Evolutionary conservation across 148 eudicot species (phyloP), one percentile per base, ranked within the genome.

Genomic region (Silene uniflora): DNA sequence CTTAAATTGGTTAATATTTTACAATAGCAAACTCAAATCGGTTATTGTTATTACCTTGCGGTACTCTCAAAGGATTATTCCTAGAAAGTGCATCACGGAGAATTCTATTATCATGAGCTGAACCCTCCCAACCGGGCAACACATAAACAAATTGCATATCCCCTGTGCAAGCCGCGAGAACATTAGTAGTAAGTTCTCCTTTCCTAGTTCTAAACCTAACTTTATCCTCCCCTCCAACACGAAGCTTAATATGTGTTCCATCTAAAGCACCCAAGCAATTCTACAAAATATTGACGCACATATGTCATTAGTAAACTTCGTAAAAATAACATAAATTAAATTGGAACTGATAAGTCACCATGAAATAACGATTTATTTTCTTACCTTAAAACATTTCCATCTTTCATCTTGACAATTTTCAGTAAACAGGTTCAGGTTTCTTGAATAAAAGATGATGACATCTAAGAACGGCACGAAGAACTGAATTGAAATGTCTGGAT

Each of bases 131-230:
- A 72, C 47, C 49, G 7, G 75, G 24, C 42, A 72, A 56, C 6
- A 56, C 16, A 71, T 55, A 25, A 13, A 55, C 29, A 27, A 71
- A 71, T 71, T 71, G 62, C 74, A 71, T 56, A 56, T 71, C 65
- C 14, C 44, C 44, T 8, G 74, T 71, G n/a, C 74, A 71, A 24
- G 23, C 62, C 0, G 63, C 63, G 11, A 71, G 59, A 27, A 71
- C 62, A 71, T 71, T 71, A 3, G 62, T 71, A 25, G 74, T 71
- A n/a, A 68, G 54, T n/a, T 67, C 71, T 17, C 54, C 19, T 67
- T 67, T 67, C 54, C 71, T 67, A 67, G 52, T 71, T 71, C 73
- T 71, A 56, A 71, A 71, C 29, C 73, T 71, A 71, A 71, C 73
- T 52, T 71, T 71, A 27, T 71, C 62, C 29, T 23, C 23, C 9